Conservation (phyloP, 768 basidiomycete genomes). For the Suillus sp. region DNA sequence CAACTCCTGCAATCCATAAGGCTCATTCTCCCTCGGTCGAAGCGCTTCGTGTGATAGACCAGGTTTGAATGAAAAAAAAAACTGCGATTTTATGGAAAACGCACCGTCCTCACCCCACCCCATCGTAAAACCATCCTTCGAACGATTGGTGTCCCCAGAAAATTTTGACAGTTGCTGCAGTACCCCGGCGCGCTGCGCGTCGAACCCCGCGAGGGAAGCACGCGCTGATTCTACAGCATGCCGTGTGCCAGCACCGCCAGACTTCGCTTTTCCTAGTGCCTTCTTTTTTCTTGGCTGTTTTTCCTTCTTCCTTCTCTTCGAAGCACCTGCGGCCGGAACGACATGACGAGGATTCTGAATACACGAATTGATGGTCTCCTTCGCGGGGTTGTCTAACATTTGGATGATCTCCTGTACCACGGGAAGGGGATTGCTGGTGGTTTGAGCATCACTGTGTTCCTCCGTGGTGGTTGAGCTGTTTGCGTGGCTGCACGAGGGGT, state of each 20-base stretch:
- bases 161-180: not conserved
- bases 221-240: slow-evolving; percentile 3
- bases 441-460: not conserved
- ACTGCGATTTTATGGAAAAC: slow-evolving; percentile 1
- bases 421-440: not conserved
- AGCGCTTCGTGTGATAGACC: not conserved
- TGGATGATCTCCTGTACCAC: not conserved
- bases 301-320: not conserved
- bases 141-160: not conserved
- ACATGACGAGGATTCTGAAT: not conserved
- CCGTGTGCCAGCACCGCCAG: not conserved
- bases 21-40: not conserved
- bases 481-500: not conserved
- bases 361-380: not conserved
- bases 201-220: not conserved
- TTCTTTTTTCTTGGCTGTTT: not conserved
- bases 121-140: slow-evolving; percentile 15
- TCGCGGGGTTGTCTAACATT: too few relatives aligned
- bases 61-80: not conserved
- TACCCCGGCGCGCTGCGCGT: not conserved
- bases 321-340: not conserved
- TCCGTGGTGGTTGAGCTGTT: not conserved
- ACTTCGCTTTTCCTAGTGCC: not conserved
- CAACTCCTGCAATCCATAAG: slow-evolving; percentile 20
- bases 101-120: slow-evolving; percentile 31